Base-by-base conservation (phyloP, 768 basidiomycete species). In the Phanerodontia chrysosporium region DNA sequence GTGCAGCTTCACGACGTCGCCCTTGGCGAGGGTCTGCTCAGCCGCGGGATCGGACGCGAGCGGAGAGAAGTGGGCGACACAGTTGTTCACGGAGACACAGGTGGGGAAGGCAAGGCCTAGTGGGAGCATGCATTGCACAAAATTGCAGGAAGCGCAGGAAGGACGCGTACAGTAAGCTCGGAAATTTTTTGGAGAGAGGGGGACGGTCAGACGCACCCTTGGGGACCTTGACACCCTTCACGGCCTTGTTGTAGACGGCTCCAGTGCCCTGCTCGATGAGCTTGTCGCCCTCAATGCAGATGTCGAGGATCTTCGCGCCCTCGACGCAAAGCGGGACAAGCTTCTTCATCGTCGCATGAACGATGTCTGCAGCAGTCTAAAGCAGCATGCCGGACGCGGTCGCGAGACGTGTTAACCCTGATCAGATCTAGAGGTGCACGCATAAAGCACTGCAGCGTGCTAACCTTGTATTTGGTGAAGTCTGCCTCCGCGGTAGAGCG, bases 1-100 rank as follows among this genome's bases (percentile, higher is more conserved):
- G 73, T 95, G 92, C 63, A 99, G 76, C 77, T 98, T 98, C 65
- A 98, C 96, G 58, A 99, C 86, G 72, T 99, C 97, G 60, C 86
- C 85, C 63, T 93, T 89, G 27, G 83, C 84, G 64, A 95, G 81
- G 52, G 73, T 81, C 72, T 86, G 85, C 7, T 77, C 75, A 27
- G 89, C 83, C 62, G 83, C 81, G 16, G 86, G 74, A 75, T 94
- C 91, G 36, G 91, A 92, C 80, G 86, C 86, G 57, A 98, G 84
- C n/a, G 97, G 97, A 12, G 95, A 95, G 79, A 94, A 97, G 76
- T 98, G 92, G 45, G 93, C 87, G 61, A 98, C 94, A 66, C 86
- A 81, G 75, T 97, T 95, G 85, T 98, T 98, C 65, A 98, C 86
- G 25, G 94, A 95, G 65, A 99, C 76, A 66, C 81, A 85, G 18